Evolutionary conservation across 1,284 basidiomycete genomes (phyloP).

Genomic region (Cryptococcus sp.): DNA sequence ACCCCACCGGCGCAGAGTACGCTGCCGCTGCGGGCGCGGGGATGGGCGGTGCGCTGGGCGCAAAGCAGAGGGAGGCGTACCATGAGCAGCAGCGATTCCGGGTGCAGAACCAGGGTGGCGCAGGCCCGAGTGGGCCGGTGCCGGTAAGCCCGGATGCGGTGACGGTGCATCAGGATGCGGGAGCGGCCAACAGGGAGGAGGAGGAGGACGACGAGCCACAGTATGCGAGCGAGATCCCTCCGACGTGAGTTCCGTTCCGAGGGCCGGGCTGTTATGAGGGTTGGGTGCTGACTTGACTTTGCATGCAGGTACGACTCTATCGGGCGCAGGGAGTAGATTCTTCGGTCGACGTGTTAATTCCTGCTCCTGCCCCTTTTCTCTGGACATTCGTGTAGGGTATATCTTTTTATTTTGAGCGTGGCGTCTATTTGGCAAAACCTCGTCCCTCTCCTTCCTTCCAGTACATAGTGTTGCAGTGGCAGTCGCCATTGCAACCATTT

Average conservation of each 20-base stretch:
- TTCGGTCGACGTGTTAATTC: too few species aligned
- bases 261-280: neutral
- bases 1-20: conserved; percentile 13
- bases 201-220: conserved; percentile 10
- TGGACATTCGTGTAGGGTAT: too few species aligned
- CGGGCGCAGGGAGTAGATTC: neutral
- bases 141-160: conserved; percentile 23
- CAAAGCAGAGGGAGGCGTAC: conserved; percentile 45
- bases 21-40: conserved; percentile 13
- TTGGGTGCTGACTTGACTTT: neutral
- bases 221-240: conserved; percentile 33
- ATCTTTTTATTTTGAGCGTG: too few species aligned
- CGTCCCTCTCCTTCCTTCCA: too few species aligned
- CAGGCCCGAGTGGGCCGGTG: conserved; percentile 8
- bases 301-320: conserved; percentile 33
- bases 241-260: conserved; percentile 25
- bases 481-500: too few species aligned
- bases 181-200: conserved; percentile 22
- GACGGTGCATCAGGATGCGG: conserved; percentile 40
- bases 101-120: conserved; percentile 28
- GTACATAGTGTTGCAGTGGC: too few species aligned
- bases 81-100: conserved; percentile 37
- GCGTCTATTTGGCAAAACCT: too few species aligned
- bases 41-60: conserved; percentile 24
- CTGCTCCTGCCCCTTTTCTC: too few species aligned